phyloP scores from a whole-genome alignment of 495 filamentous ascomycete genomes.

The Trichoderma orchidacearum region DNA sequence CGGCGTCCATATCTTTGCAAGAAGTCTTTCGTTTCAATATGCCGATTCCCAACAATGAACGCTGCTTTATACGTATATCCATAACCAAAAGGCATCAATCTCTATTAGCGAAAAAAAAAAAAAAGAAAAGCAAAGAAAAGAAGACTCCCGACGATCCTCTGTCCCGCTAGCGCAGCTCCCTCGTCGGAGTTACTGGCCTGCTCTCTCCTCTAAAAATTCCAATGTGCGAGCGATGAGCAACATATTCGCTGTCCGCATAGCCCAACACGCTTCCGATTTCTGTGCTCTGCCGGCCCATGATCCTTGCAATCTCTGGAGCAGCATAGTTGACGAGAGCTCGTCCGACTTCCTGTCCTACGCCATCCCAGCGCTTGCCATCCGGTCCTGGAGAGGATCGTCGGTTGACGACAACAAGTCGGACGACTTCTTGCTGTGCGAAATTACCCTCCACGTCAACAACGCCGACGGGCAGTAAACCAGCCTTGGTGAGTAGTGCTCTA shows the following conservation, averaged over 20 bases:
- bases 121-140: too few species aligned
- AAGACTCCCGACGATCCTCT: not conserved
- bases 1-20: too few species aligned
- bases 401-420: constrained; percentile 62
- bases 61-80: too few species aligned
- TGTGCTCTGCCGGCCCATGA: constrained; percentile 70
- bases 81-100: too few species aligned
- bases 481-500: constrained; percentile 62
- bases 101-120: too few species aligned
- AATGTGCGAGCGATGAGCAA: constrained; percentile 79
- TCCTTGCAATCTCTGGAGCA: constrained; percentile 64
- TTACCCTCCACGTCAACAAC: constrained; percentile 77
- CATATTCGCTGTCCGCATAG: constrained; percentile 90
- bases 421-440: constrained; percentile 87
- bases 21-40: too few species aligned
- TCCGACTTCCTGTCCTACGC: constrained; percentile 63
- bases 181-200: constrained; percentile 22
- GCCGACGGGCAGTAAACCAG: constrained; percentile 81
- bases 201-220: constrained; percentile 47
- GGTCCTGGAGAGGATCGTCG: constrained; percentile 6
- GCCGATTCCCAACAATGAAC: too few species aligned
- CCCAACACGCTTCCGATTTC: constrained; percentile 69
- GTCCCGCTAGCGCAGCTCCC: not conserved
- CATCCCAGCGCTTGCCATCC: constrained; percentile 28
- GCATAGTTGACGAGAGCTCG: constrained; percentile 89